A percentile compares a stretch with the other conserved stretches of the same genome.
phyloP scores from a whole-genome alignment of 2,329 filamentous ascomycete species.

The Xylariales sp. region DNA sequence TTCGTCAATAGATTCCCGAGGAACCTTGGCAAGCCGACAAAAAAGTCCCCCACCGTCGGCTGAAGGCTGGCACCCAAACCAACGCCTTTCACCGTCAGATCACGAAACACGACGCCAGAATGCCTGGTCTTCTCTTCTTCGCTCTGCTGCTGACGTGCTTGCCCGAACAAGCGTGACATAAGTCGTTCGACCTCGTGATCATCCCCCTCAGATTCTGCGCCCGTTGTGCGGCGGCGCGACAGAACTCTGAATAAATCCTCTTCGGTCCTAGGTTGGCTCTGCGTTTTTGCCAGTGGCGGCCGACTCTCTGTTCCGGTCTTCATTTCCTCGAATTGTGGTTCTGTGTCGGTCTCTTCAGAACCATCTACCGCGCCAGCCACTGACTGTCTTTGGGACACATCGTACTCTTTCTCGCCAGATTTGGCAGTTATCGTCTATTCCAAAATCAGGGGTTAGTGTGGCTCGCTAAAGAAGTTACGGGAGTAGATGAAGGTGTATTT shows the following conservation, averaged over 20 bases:
- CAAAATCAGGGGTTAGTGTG: background rate
- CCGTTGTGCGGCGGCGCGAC: slow-evolving; percentile 39
- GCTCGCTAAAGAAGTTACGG: too few species aligned
- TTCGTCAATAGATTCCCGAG: slow-evolving; percentile 20
- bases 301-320: slow-evolving; percentile 20
- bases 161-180: slow-evolving; percentile 68
- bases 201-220: slow-evolving; percentile 27
- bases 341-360: slow-evolving; percentile 10
- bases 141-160: slow-evolving; percentile 57
- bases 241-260: slow-evolving; percentile 47
- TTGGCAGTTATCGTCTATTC: background rate
- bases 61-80: slow-evolving; percentile 58
- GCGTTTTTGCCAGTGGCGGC: slow-evolving; percentile 16
- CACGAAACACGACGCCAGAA: slow-evolving; percentile 64
- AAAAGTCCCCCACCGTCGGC: slow-evolving; percentile 36
- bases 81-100: slow-evolving; percentile 65
- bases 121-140: slow-evolving; percentile 67
- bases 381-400: too few species aligned
- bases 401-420: background rate
- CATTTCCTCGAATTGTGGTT: slow-evolving; percentile 23
- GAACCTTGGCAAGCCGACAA: slow-evolving; percentile 24
- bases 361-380: background rate
- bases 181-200: slow-evolving; percentile 54
- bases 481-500: too few species aligned
- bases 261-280: slow-evolving; percentile 33